Evolutionary conservation across 1,139 yeast species (phyloP), one percentile per base, ranked within the genome.

Genomic region (Protomyces lactucae-debilis): DNA sequence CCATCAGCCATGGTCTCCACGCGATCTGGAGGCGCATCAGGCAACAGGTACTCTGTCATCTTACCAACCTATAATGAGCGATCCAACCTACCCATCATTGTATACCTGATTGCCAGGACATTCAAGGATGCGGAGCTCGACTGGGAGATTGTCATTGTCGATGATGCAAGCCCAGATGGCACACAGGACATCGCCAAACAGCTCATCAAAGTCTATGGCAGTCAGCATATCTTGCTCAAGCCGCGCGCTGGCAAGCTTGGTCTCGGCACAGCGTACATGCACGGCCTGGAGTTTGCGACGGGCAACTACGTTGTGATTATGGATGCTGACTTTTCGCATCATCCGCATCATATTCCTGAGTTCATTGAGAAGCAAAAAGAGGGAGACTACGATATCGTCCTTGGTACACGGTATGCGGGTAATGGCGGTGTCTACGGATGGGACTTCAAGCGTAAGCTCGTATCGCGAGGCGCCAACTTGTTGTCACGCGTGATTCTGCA

Each of bases 321-420:
- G 95, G 95, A 87, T 73, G 95, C 95, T 16, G 95, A 87, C 74
- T 87, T 87, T 76, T 85, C 91, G 14, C 95, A 87, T 74, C 79
- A 76, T 71, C 95, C 95, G 21, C 86, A 85, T 70, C 87, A 92
- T 52, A 87, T 87, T 74, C 93, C 93, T 4, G 79, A 85, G 73
- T 87, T 87, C 73, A 86, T 87, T 71, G 82, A 81, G 65, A 84
- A 85, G 73, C 95, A 87, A 73, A 82, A 85, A 75, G 78, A 80
- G 67, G 82, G 79, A 63, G 76, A 87, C 75, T 86, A 77, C 72
- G 95, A 87, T 72, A 87, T 87, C 74, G 93, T 87, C 61, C 87
- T 93, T n/a, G 95, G 95, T 60, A 87, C 95, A 18, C 82, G 95
- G 72, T 87, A 87, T 71, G 87, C 88, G 21, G 92, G 92, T 14